These are phyloP conservation scores for Microcyclospora tardicrescens DNA, from an alignment of 2,329 filamentous ascomycete genomes.

Conservation along the genomic window DNA sequence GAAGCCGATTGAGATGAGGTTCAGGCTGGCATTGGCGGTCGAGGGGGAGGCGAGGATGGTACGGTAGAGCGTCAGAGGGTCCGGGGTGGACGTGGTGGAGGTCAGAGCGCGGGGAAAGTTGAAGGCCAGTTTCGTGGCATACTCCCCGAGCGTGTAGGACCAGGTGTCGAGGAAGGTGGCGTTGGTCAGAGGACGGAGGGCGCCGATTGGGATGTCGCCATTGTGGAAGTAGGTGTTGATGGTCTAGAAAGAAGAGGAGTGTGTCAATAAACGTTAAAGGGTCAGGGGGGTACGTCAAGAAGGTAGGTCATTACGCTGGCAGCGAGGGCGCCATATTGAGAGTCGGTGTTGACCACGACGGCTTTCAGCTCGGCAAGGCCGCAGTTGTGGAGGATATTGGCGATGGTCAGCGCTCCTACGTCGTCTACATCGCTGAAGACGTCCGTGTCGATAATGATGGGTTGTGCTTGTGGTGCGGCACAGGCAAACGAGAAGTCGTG, in stretches of 20 bases:
- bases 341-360: constrained; percentile 11
- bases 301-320: constrained; percentile 5
- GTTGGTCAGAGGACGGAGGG: constrained; percentile 9
- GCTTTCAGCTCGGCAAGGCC: constrained; percentile 8
- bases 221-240: constrained; percentile 4
- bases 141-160: constrained; percentile 8
- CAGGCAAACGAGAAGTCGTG: background rate
- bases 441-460: constrained; percentile 28
- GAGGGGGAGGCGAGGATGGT: constrained; percentile 1
- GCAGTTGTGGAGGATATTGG: constrained; percentile 11
- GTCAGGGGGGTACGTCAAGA: background rate
- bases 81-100: constrained; percentile 3
- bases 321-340: constrained; percentile 10
- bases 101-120: constrained; percentile 4
- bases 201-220: constrained; percentile 9
- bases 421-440: constrained; percentile 13
- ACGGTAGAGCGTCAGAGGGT: constrained; percentile 7
- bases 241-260: constrained; percentile 3
- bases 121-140: constrained; percentile 9
- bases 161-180: constrained; percentile 8
- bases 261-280: background rate
- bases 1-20: constrained; percentile 12
- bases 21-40: constrained; percentile 5
- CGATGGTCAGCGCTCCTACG: constrained; percentile 11
- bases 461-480: constrained; percentile 23